phyloP scores from a whole-genome alignment of 225 moss, liverwort and hornwort genomes.

The Bryoerythrophyllum caledonicum region DNA sequence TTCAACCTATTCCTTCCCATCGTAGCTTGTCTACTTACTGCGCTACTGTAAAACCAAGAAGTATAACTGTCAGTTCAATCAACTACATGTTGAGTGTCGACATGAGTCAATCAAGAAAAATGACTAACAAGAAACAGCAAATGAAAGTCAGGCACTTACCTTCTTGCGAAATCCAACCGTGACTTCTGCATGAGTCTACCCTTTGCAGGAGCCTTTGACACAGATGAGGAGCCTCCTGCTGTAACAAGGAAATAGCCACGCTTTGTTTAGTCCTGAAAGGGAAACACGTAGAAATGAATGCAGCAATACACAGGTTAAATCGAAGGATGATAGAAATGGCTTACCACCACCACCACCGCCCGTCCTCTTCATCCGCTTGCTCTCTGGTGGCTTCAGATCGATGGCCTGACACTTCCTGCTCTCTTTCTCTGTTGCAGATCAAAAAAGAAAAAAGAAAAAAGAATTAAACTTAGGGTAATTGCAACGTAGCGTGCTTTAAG shows the following conservation, averaged over 20 bases:
- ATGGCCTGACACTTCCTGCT: slow-evolving; percentile 75
- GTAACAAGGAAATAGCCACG: background rate
- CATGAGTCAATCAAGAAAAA: background rate
- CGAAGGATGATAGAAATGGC: background rate
- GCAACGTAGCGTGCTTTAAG: background rate
- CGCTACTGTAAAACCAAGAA: slow-evolving; percentile 37
- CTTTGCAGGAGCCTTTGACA: slow-evolving; percentile 48
- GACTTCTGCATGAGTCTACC: slow-evolving; percentile 96
- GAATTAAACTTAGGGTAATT: background rate
- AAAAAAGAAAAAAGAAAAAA: background rate
- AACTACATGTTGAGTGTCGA: background rate
- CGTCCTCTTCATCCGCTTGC: slow-evolving; percentile 51
- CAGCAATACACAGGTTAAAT: background rate
- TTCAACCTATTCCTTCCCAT: slow-evolving; percentile 52
- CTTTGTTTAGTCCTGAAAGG: background rate
- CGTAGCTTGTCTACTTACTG: slow-evolving; percentile 56
- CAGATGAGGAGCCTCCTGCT: slow-evolving; percentile 39
- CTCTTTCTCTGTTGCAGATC: slow-evolving; percentile 63
- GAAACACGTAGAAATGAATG: background rate
- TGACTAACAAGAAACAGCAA: background rate
- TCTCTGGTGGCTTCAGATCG: slow-evolving; percentile 74
- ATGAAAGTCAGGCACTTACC: slow-evolving; percentile 40
- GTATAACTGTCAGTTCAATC: slow-evolving; percentile 8
- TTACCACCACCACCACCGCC: slow-evolving; percentile 42
- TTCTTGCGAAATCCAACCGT: slow-evolving; percentile 73